Conservation (phyloP, 345 rosid species). For the Lumnitzera racemosa region DNA sequence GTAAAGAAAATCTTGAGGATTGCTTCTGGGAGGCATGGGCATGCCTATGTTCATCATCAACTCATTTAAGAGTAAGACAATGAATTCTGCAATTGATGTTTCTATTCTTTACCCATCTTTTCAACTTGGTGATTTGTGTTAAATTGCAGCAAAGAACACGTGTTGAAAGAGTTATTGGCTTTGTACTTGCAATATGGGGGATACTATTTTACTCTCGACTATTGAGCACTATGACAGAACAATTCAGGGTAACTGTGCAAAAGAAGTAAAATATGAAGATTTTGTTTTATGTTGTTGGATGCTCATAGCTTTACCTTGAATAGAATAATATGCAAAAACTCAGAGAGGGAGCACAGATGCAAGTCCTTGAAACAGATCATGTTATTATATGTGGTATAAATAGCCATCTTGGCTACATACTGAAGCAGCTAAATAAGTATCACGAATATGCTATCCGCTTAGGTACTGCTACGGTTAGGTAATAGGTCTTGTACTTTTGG, state of each 20-base stretch:
- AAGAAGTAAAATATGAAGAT: conserved; percentile 6
- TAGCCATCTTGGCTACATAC: conserved; percentile 68
- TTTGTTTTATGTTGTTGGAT: conserved; percentile 12
- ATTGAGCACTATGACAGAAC: conserved; percentile 96
- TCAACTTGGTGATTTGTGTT: conserved; percentile 23
- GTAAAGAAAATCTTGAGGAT: conserved; percentile 61
- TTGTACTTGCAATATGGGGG: conserved; percentile 90
- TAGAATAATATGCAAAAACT: conserved; percentile 88
- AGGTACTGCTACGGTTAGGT: conserved; percentile 95
- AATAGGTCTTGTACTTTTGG: conserved; percentile 13
- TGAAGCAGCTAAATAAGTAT: conserved; percentile 84
- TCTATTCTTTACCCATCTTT: not conserved
- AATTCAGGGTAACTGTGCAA: conserved; percentile 62
- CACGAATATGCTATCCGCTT: conserved; percentile 86
- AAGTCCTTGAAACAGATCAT: conserved; percentile 89
- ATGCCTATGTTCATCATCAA: conserved; percentile 82
- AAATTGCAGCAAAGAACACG: conserved; percentile 87
- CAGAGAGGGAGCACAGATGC: conserved; percentile 96
- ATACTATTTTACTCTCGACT: conserved; percentile 88
- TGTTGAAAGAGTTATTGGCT: conserved; percentile 73
- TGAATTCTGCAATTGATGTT: conserved; percentile 4
- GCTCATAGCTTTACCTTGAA: conserved; percentile 10
- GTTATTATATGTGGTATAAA: conserved; percentile 85
- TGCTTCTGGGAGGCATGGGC: conserved; percentile 99
- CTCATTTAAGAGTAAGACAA: conserved; percentile 64